Conservation (phyloP, 2,329 filamentous ascomycete genomes). For the Tolypocladium inflatum region DNA sequence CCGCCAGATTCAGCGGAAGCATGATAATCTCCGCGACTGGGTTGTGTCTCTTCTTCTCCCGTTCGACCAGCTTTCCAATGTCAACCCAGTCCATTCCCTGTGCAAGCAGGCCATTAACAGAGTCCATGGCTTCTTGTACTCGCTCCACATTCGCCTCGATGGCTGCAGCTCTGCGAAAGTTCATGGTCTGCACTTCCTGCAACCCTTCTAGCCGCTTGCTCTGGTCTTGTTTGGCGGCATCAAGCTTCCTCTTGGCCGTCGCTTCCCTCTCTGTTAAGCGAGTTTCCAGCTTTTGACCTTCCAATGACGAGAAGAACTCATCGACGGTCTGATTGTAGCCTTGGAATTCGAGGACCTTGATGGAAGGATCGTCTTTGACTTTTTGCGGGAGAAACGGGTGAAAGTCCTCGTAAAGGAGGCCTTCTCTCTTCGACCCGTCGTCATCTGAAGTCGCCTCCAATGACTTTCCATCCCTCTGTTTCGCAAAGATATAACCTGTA, state of each 20-base stretch:
- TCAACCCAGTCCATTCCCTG: slow-evolving; percentile 98
- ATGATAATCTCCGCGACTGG: slow-evolving; percentile 81
- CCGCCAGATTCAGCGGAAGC: slow-evolving; percentile 78
- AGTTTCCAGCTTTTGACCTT: slow-evolving; percentile 86
- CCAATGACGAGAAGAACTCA: slow-evolving; percentile 93
- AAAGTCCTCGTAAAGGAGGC: slow-evolving; percentile 82
- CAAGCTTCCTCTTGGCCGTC: slow-evolving; percentile 71
- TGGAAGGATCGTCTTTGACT: slow-evolving; percentile 56
- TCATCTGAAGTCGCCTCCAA: slow-evolving; percentile 18
- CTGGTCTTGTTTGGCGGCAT: slow-evolving; percentile 77
- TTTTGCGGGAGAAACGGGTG: slow-evolving; percentile 85
- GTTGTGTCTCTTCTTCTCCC: slow-evolving; percentile 73
- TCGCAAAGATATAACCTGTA: slow-evolving; percentile 85
- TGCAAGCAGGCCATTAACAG: slow-evolving; percentile 81
- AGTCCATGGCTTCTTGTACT: slow-evolving; percentile 86
- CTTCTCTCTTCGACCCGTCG: slow-evolving; percentile 27
- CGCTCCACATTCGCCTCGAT: slow-evolving; percentile 86
- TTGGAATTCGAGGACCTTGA: slow-evolving; percentile 65
- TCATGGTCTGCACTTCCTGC: slow-evolving; percentile 70
- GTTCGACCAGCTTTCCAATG: slow-evolving; percentile 77
- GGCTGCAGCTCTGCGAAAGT: slow-evolving; percentile 78
- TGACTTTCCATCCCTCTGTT: slow-evolving; percentile 29
- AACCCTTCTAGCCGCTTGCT: slow-evolving; percentile 75
- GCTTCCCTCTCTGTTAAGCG: slow-evolving; percentile 73
- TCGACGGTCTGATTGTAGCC: slow-evolving; percentile 91